Percentiles rank a stretch among this genome's conserved stretches.
These are phyloP conservation scores for Linum usitatissimum DNA, from an alignment of 345 rosid species.

Conservation along the genomic window DNA sequence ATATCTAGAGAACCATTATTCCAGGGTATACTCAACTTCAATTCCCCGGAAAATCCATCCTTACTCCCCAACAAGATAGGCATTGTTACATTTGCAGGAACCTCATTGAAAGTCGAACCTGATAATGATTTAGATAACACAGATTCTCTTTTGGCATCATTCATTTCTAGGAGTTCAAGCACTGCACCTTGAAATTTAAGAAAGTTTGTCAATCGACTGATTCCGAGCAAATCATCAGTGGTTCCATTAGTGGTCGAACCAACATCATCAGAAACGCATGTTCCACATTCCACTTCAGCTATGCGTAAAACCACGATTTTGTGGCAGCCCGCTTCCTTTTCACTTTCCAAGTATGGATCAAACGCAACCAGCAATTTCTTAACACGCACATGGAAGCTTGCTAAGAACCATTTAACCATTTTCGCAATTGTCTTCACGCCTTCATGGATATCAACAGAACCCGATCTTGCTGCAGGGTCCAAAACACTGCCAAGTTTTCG, in stretches of 20 bases:
- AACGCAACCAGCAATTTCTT: constrained; percentile 68
- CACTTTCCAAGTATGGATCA: constrained; percentile 41
- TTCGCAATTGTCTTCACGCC: constrained; percentile 94
- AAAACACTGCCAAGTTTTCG: constrained; percentile 32
- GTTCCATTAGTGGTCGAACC: constrained; percentile 21
- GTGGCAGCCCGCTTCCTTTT: constrained; percentile 19
- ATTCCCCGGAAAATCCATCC: constrained; percentile 76
- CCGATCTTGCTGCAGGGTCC: constrained; percentile 27
- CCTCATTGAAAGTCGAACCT: constrained; percentile 20
- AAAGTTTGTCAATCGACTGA: constrained; percentile 56
- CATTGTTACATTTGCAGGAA: constrained; percentile 26
- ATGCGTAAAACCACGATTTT: constrained; percentile 59
- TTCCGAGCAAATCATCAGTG: constrained; percentile 53
- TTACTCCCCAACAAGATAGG: constrained; percentile 49
- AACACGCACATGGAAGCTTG: constrained; percentile 67
- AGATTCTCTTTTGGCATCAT: constrained; percentile 28
- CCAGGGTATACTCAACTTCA: constrained; percentile 89
- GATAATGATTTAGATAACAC: constrained; percentile 8
- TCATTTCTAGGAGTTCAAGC: constrained; percentile 61
- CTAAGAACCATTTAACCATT: constrained; percentile 84
- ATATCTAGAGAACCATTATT: constrained; percentile 85
- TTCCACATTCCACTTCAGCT: constrained; percentile 60
- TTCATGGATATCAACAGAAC: constrained; percentile 66
- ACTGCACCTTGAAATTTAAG: constrained; percentile 68
- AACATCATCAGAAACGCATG: constrained; percentile 52